A percentile compares a stretch with the other conserved stretches of the same genome.
Conservation (phyloP, 495 filamentous ascomycete genomes). For the Lindgomyces ingoldianus region DNA sequence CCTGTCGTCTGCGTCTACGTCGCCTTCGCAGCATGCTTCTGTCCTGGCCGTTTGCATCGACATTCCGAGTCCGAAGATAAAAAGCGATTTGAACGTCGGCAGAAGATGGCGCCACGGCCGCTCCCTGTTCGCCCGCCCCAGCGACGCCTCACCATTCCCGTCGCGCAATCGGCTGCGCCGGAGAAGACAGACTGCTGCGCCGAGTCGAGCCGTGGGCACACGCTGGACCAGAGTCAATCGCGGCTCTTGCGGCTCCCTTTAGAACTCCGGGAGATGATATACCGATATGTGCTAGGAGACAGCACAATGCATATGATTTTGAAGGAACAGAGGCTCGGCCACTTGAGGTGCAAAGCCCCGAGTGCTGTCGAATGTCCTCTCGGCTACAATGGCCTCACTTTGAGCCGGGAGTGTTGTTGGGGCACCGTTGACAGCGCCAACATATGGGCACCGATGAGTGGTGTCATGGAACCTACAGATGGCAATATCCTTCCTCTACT, state of each 20-base stretch:
- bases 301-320: constrained; percentile 30
- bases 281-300: constrained; percentile 15
- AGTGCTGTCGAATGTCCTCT: constrained; percentile 16
- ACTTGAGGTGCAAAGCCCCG: constrained; percentile 30
- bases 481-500: constrained; percentile 26
- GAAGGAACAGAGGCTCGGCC: constrained; percentile 26
- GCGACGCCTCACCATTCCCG: constrained; percentile 19
- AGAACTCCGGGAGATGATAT: constrained; percentile 29
- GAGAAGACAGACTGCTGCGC: not conserved
- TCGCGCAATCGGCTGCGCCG: not conserved
- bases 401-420: constrained; percentile 32
- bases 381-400: constrained; percentile 10
- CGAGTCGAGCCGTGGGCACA: not conserved
- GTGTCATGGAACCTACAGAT: constrained; percentile 16
- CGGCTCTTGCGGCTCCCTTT: constrained; percentile 23
- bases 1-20: constrained; percentile 21
- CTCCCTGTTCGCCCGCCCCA: constrained; percentile 16
- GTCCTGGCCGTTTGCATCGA: constrained; percentile 19
- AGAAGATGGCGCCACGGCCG: constrained; percentile 23
- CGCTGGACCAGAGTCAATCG: constrained; percentile 23
- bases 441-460: constrained; percentile 16
- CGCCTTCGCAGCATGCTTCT: constrained; percentile 24
- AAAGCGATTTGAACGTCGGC: constrained; percentile 31
- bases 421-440: constrained; percentile 27
- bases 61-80: constrained; percentile 21